Evolutionary conservation across 2,329 filamentous ascomycete genomes (phyloP), one percentile per base, ranked within the genome.

Genomic region (Myriangium duriaei): DNA sequence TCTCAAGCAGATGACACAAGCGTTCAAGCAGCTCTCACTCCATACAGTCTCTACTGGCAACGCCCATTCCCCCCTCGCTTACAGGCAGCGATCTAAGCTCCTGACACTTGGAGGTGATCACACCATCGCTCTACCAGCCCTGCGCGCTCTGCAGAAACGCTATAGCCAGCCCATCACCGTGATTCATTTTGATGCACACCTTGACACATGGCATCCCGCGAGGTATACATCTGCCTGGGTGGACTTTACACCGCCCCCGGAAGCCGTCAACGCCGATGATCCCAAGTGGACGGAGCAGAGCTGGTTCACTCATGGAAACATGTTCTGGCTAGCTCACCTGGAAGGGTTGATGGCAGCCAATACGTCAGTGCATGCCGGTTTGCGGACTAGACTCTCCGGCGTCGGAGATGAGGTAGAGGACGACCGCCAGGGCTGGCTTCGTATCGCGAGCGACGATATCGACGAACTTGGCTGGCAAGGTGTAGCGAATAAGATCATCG

Each of bases 271-370:
- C 12, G 29, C 36, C 19, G 36, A 39, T 13, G 18, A 7, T n/a
- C 28, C 21, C 1, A 24, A 29, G 6, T 39, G 36, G 36, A 71
- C 69, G 2, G 69, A 74, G 42, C 81, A 84, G 56, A 71, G 74
- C 2, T 72, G 79, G 48, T 91, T 92, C 64, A 93, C 79, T 52
- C 86, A 94, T 58, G 86, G 87, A 4, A 83, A 75, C 48, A 91
- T 93, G 77, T 93, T 93, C 68, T 88, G 84, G 80, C 72, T 88
- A 48, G 86, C 86, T 4, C 77, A 78, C 34, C 76, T 77, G 18
- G 86, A 93, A 57, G 83, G 82, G 0, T 63, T 94, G 16, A 77
- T 93, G 41, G 68, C 73, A 43, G 87, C 88, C 57, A 63, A 67
- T 11, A 79, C 73, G 0, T 81, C 75, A 14, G 82, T 91, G 4